Percentiles rank a stretch among this genome's conserved stretches.
phyloP scores from a whole-genome alignment of 2,329 filamentous ascomycete species.

The Hypoxylon sp. region DNA sequence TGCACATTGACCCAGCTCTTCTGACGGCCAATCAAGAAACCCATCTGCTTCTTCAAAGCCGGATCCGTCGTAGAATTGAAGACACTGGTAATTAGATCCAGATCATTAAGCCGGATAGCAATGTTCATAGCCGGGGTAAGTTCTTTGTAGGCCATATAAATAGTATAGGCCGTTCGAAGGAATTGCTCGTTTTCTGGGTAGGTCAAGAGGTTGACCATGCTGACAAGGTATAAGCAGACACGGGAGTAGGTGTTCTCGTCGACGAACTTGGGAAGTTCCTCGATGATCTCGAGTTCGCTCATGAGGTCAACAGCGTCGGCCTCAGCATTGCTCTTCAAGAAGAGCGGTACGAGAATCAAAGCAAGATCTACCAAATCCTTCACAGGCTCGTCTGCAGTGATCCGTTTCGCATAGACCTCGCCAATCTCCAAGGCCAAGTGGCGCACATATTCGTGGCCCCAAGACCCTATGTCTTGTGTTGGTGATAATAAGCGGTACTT shows the following conservation, averaged over 20 bases:
- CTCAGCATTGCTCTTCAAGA: slow-evolving; percentile 97
- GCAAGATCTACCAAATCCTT: slow-evolving; percentile 89
- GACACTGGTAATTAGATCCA: slow-evolving; percentile 83
- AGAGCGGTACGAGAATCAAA: slow-evolving; percentile 88
- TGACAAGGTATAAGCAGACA: slow-evolving; percentile 98
- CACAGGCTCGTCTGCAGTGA: slow-evolving; percentile 86
- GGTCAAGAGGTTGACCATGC: slow-evolving; percentile 97
- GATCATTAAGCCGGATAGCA: slow-evolving; percentile 92
- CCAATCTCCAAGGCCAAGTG: slow-evolving; percentile 97
- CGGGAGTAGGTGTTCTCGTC: slow-evolving; percentile 94
- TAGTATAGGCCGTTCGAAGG: slow-evolving; percentile 89
- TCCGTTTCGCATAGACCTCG: slow-evolving; percentile 88
- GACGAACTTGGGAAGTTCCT: slow-evolving; percentile 87
- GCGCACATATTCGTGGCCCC: slow-evolving; percentile 98
- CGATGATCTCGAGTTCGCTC: slow-evolving; percentile 97
- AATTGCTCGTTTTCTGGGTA: slow-evolving; percentile 98
- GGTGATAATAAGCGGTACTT: slow-evolving; percentile 94
- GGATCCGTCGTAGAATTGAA: slow-evolving; percentile 85
- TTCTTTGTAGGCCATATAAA: slow-evolving; percentile 94
- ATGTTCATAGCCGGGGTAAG: slow-evolving; percentile 93
- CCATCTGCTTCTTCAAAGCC: slow-evolving; percentile 90
- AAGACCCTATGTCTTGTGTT: slow-evolving; percentile 92
- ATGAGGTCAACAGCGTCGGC: slow-evolving; percentile 97
- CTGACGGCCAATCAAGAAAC: slow-evolving; percentile 91
- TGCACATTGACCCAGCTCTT: slow-evolving; percentile 83